Percentiles rank a stretch among this genome's conserved stretches.
Conservation (phyloP, 768 basidiomycete species). For the Strobilomyces echinocephalus region DNA sequence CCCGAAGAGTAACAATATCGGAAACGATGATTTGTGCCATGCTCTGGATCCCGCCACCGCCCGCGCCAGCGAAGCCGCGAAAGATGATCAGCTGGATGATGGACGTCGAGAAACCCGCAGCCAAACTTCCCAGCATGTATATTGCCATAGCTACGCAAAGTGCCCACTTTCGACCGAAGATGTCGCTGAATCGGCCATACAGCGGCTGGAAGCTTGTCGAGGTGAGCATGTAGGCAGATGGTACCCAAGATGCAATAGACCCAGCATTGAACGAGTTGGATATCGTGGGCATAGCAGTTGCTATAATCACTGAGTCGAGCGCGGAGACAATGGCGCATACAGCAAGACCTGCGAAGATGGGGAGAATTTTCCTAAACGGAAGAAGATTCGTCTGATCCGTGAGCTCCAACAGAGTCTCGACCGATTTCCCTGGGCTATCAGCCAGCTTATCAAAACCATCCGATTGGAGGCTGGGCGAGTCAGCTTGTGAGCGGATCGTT, state of each 20-base stretch:
- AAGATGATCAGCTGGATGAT: conserved; percentile 68
- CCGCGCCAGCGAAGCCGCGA: conserved; percentile 62
- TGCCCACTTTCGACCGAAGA: conserved; percentile 61
- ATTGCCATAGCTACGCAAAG: conserved; percentile 55
- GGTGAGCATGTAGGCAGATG: conserved; percentile 65
- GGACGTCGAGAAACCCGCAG: conserved; percentile 60
- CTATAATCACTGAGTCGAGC: conserved; percentile 69
- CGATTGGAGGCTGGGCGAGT: not conserved
- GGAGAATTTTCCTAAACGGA: conserved; percentile 57
- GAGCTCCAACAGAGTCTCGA: conserved; percentile 23
- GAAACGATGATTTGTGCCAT: conserved; percentile 69
- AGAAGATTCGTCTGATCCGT: conserved; percentile 78
- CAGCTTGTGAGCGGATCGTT: not conserved
- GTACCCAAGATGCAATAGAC: conserved; percentile 55
- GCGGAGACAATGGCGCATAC: conserved; percentile 58
- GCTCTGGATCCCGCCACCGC: conserved; percentile 67
- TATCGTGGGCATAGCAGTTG: conserved; percentile 70
- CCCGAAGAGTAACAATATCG: conserved; percentile 67
- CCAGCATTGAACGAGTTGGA: conserved; percentile 57
- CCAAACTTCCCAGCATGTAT: conserved; percentile 62
- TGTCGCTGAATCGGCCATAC: conserved; percentile 61
- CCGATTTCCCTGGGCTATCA: not conserved
- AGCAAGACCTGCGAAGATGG: conserved; percentile 57
- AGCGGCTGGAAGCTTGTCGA: conserved; percentile 39
- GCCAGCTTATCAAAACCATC: conserved; percentile 1